Conservation (phyloP, 805 yeast genomes). For the Candida nitratophila region DNA sequence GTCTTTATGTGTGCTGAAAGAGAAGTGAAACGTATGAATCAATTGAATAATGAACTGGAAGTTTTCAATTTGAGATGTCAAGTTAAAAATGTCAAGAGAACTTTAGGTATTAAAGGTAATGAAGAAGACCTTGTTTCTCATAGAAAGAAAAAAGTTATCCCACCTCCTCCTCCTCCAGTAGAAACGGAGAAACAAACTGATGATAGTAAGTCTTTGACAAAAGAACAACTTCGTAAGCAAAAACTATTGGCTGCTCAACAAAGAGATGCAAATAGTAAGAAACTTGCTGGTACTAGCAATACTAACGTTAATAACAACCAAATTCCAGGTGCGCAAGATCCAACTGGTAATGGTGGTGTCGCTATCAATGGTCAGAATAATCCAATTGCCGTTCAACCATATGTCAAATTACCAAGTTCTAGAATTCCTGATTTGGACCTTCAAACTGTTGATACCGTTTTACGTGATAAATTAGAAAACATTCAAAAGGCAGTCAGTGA, state of each 20-base stretch:
- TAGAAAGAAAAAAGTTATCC: conserved; percentile 51
- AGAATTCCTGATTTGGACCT: conserved; percentile 90
- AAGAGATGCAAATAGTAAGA: neutral
- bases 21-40: conserved; percentile 56
- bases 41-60: conserved; percentile 53
- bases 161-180: conserved; percentile 9
- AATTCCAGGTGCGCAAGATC: conserved; percentile 7
- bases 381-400: conserved; percentile 55
- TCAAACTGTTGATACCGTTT: conserved; percentile 69
- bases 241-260: conserved; percentile 18
- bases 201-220: neutral
- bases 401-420: conserved; percentile 82
- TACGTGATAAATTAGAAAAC: conserved; percentile 68
- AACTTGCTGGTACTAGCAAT: neutral
- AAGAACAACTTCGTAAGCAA: conserved; percentile 11
- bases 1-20: conserved; percentile 67
- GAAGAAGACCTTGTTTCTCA: conserved; percentile 78
- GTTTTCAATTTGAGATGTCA: conserved; percentile 69
- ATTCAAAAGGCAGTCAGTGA: conserved; percentile 82
- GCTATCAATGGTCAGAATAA: conserved; percentile 7
- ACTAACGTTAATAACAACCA: neutral
- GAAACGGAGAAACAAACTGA: neutral
- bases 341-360: neutral
- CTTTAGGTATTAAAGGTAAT: conserved; percentile 70
- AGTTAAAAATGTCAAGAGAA: conserved; percentile 68